phyloP scores from a whole-genome alignment of 73 alveolate genomes.

The Paramecium pentaurelia region DNA sequence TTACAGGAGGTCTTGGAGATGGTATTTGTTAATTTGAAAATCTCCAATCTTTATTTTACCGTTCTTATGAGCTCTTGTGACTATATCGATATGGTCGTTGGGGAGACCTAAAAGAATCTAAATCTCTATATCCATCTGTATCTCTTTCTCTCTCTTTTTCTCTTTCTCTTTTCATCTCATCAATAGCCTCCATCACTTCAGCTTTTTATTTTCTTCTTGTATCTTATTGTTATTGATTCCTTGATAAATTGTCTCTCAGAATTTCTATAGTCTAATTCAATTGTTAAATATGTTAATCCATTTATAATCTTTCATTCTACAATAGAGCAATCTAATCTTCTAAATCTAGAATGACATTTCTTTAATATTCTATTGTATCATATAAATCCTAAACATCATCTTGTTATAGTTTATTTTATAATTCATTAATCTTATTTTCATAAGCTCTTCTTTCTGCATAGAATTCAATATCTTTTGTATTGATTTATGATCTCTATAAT shows the following conservation, averaged over 20 bases:
- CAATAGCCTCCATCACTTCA: conserved; percentile 9
- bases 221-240: background rate
- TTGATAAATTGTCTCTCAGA: background rate
- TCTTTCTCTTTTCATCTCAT: conserved; percentile 36
- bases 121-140: conserved; percentile 12
- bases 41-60: background rate
- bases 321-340: background rate
- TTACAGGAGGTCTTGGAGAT: background rate
- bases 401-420: background rate
- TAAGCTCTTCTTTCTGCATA: conserved; percentile 40
- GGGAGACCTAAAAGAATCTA: background rate
- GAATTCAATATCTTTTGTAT: background rate
- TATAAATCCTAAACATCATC: conserved; percentile 8
- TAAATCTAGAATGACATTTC: background rate
- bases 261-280: background rate
- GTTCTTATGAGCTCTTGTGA: background rate
- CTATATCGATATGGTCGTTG: background rate
- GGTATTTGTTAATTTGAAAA: background rate
- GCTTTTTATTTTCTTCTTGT: background rate
- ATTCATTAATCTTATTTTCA: conserved; percentile 31
- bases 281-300: background rate
- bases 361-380: conserved; percentile 16
- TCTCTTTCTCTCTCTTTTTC: conserved; percentile 26
- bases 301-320: background rate
- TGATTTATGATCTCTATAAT: background rate